These are phyloP conservation scores for Moricandia moricandioides DNA, from an alignment of 345 rosid genomes.

Conservation along the genomic window DNA sequence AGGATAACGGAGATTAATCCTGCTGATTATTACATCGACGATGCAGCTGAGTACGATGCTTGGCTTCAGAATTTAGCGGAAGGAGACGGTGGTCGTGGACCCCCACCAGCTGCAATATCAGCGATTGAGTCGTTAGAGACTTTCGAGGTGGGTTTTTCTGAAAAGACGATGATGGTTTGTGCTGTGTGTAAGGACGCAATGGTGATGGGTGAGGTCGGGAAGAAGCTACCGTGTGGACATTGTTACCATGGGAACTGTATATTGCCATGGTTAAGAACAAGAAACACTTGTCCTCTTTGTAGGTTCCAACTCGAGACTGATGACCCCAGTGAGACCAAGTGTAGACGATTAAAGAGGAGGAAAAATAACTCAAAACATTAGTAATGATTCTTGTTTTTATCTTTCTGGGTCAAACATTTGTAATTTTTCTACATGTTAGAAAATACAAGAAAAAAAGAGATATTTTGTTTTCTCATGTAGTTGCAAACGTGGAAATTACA, in stretches of 20 bases:
- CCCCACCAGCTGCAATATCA: neutral
- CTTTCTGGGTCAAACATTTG: neutral
- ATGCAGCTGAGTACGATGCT: neutral
- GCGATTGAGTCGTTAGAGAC: neutral
- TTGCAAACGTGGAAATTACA: no score
- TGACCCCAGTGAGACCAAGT: neutral
- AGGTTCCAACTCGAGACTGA: neutral
- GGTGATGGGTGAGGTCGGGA: neutral
- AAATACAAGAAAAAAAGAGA: neutral
- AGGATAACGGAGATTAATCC: neutral
- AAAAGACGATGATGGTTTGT: neutral
- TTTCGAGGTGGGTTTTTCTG: neutral
- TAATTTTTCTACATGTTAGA: neutral
- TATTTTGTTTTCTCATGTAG: neutral
- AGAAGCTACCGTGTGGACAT: neutral
- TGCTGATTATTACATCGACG: neutral
- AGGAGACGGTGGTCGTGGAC: neutral
- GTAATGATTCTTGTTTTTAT: neutral
- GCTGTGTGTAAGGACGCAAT: neutral
- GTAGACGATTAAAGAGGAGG: neutral
- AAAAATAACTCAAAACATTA: neutral
- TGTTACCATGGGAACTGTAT: neutral
- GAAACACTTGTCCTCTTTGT: neutral
- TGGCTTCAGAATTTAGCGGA: neutral
- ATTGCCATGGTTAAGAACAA: neutral